phyloP scores from a whole-genome alignment of 345 rosid genomes.

The Citrus reticulata region DNA sequence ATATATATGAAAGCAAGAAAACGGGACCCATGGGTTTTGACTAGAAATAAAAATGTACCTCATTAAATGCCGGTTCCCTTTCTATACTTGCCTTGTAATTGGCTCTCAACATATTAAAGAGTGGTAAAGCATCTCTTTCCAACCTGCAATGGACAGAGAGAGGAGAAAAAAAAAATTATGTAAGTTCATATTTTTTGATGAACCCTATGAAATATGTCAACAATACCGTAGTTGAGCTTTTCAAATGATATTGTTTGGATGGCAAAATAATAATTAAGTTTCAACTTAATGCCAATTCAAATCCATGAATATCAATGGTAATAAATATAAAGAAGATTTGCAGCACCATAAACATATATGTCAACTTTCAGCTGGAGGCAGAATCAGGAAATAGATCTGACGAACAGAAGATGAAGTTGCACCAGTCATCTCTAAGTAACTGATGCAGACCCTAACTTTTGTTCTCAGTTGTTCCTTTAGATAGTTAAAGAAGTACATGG shows the following conservation, averaged over 20 bases:
- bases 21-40: background rate
- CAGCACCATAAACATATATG: background rate
- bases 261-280: background rate
- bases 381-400: background rate
- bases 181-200: background rate
- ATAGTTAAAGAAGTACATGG: background rate
- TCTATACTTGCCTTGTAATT: slow-evolving; percentile 68
- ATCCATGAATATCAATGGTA: background rate
- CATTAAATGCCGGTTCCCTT: slow-evolving; percentile 77
- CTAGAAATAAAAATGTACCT: slow-evolving; percentile 40
- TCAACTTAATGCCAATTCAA: background rate
- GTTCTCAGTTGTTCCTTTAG: background rate
- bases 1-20: background rate
- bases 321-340: background rate
- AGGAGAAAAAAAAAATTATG: background rate
- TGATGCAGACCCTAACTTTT: background rate
- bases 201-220: background rate
- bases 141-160: slow-evolving; percentile 41
- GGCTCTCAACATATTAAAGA: slow-evolving; percentile 79
- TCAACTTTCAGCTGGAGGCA: background rate
- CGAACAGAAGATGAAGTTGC: background rate
- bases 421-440: background rate
- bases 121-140: slow-evolving; percentile 92
- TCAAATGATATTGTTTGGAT: background rate
- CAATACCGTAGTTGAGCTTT: background rate